Evolutionary conservation across 768 basidiomycete genomes (phyloP).

Genomic region (Hericium alpestre): DNA sequence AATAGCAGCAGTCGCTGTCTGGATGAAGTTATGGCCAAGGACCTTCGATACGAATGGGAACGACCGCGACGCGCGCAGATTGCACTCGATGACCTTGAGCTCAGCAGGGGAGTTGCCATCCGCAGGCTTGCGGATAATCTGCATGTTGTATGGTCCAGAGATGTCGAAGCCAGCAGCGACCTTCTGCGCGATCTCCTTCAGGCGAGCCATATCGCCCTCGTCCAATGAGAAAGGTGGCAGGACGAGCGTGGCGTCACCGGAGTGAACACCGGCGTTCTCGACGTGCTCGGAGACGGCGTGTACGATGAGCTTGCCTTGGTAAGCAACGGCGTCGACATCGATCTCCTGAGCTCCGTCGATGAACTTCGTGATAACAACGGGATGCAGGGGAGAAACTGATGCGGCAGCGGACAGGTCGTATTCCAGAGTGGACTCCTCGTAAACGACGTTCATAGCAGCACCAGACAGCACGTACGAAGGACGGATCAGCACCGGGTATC

Average conservation of each 20-base stretch:
- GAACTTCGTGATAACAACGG: constrained; percentile 98
- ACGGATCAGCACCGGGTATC: constrained; percentile 95
- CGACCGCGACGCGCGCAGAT: constrained; percentile 91
- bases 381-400: constrained; percentile 90
- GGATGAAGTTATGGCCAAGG: constrained; percentile 93
- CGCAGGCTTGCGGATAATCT: constrained; percentile 79
- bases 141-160: constrained; percentile 99
- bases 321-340: constrained; percentile 93
- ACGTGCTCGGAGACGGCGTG: constrained; percentile 98
- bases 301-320: constrained; percentile 83
- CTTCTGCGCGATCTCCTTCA: constrained; percentile 91
- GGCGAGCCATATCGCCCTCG: constrained; percentile 66
- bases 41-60: constrained; percentile 99
- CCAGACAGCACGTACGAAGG: constrained; percentile 98
- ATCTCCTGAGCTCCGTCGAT: constrained; percentile 97
- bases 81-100: constrained; percentile 98
- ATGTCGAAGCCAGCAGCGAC: constrained; percentile 93
- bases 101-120: constrained; percentile 43
- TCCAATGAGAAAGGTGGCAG: constrained; percentile 84
- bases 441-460: constrained; percentile 98
- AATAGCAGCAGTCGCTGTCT: constrained; percentile 84
- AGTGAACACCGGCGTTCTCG: constrained; percentile 97
- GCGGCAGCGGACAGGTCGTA: constrained; percentile 96
- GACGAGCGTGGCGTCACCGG: constrained; percentile 95
- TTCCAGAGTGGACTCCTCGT: constrained; percentile 80